These are phyloP conservation scores for Trichoderma asperellum DNA, from an alignment of 2,329 filamentous ascomycete genomes.

Conservation along the genomic window DNA sequence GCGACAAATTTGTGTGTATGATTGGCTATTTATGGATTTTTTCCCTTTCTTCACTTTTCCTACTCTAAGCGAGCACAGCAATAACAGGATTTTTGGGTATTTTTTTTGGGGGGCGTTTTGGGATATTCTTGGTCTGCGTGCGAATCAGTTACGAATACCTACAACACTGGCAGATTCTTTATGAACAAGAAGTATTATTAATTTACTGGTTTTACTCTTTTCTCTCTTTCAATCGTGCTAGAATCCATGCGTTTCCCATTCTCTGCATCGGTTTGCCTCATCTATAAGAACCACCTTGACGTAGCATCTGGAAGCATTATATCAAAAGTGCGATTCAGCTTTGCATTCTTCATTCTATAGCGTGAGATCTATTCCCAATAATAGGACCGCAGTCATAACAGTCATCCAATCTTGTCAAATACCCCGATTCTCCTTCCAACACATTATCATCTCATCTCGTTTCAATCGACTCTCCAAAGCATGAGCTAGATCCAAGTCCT, in stretches of 20 bases:
- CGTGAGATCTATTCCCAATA: slow-evolving; percentile 16
- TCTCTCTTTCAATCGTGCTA: neutral
- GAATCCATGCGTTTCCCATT: neutral
- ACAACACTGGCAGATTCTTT: neutral
- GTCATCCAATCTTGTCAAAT: slow-evolving; percentile 3
- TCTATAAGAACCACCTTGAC: too few species aligned
- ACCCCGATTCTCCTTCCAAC: neutral
- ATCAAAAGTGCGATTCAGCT: neutral
- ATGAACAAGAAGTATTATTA: neutral
- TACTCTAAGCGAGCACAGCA: neutral
- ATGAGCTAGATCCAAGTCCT: slow-evolving; percentile 1
- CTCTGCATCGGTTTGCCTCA: neutral
- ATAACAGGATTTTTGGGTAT: neutral
- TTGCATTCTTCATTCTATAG: slow-evolving; percentile 22
- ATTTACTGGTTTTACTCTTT: neutral
- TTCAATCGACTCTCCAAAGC: neutral
- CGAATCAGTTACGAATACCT: neutral
- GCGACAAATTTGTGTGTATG: slow-evolving; percentile 14
- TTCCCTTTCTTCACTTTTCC: neutral
- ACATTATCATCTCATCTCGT: neutral
- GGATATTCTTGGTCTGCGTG: neutral
- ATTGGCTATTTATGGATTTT: neutral
- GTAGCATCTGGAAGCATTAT: neutral
- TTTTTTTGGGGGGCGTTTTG: neutral
- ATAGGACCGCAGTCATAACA: slow-evolving; percentile 6